Evolutionary conservation across 441 rosid genomes (phyloP).

Genomic region (Populus hybrid): DNA sequence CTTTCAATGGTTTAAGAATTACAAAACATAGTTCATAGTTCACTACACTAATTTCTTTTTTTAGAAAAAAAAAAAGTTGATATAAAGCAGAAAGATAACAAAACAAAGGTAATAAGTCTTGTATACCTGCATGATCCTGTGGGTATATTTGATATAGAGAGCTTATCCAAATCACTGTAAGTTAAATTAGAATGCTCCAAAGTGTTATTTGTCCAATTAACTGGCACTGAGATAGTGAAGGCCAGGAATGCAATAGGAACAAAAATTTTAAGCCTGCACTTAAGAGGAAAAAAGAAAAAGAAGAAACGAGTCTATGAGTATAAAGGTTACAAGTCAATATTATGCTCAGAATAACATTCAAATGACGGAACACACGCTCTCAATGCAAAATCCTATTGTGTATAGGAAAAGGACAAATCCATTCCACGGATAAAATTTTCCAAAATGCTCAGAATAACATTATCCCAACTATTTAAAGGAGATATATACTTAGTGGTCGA

Average conservation of each 20-base stretch:
- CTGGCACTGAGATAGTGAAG: slow-evolving; percentile 73
- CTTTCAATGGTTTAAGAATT: background rate
- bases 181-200: slow-evolving; percentile 46
- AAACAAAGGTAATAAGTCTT: background rate
- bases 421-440: background rate
- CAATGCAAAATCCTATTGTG: background rate
- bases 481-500: background rate
- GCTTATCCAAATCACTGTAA: slow-evolving; percentile 78
- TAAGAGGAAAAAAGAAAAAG: background rate
- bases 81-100: background rate
- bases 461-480: background rate
- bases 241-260: slow-evolving; percentile 80
- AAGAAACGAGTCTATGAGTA: background rate
- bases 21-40: background rate
- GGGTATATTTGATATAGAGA: slow-evolving; percentile 87
- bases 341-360: background rate
- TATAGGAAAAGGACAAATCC: background rate
- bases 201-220: slow-evolving; percentile 75
- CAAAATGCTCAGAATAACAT: background rate
- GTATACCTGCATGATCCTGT: slow-evolving; percentile 59
- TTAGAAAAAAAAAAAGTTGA: background rate
- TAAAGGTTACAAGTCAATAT: background rate
- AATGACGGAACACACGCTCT: background rate
- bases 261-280: slow-evolving; percentile 84
- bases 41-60: background rate